Evolutionary conservation across 23 red algal genomes (phyloP), one percentile per base, ranked within the genome.

Genomic region (Chondrus crispus): DNA sequence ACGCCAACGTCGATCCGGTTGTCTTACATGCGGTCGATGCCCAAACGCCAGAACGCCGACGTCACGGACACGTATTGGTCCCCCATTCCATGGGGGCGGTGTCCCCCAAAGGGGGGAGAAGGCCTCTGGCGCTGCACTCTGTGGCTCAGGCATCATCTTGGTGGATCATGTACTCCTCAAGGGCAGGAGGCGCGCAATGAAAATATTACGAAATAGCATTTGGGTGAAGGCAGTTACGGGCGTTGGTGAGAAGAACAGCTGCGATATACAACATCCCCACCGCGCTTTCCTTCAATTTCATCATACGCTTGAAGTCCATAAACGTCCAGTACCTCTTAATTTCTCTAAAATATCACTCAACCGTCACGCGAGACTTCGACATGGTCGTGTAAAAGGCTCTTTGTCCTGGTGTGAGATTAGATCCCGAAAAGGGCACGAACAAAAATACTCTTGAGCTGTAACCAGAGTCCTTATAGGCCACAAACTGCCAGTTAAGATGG

Each of bases 1-100:
- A 77, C 71, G n/a, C 71, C 71, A 11, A 77, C 44, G 28, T 77
- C 71, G 26, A 77, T 77, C 43, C 71, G 26, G n/a, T 77, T 24
- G 38, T 37, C 71, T 42, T 20, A 8, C 29, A 77, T 39, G 9
- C 43, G 38, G 43, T 77, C 71, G 22, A 77, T 46, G n/a, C 71
- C n/a, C 26, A 77, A 42, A 77, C 71, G 37, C 71, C 71, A 77
- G 38, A 48, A 42, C 38, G 44, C 71, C 19, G 71, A 77, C 1
- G 71, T 77, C 8, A n/a, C 71, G 9, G 71, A 39, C 29, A 77
- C 71, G 44, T 38, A 42, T 77, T 37, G 26, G 37, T 77, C 71
- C n/a, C n/a, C n/a, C n/a, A n/a, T n/a, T n/a, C n/a, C n/a, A n/a
- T n/a, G n/a, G n/a, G n/a, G n/a, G n/a, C n/a, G n/a, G n/a, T n/a